Evolutionary conservation across 2,329 filamentous ascomycete genomes (phyloP).

Genomic region (Colletotrichum lupini): DNA sequence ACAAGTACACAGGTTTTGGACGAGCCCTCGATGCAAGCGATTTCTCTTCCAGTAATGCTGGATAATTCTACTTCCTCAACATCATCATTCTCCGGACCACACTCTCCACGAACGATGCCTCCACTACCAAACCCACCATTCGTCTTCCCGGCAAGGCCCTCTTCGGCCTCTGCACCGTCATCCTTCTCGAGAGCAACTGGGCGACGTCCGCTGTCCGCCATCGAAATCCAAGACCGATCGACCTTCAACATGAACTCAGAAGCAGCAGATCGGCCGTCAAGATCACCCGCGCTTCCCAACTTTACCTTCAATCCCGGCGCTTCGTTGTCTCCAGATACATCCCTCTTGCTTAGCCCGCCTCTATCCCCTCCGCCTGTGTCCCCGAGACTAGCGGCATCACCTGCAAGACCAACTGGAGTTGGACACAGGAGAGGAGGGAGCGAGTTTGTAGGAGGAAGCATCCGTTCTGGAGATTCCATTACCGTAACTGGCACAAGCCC

Average conservation of each 20-base stretch:
- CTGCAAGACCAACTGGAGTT: conserved; percentile 70
- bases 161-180: conserved; percentile 59
- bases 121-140: conserved; percentile 73
- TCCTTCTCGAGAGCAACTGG: conserved; percentile 60
- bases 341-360: conserved; percentile 63
- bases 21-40: conserved; percentile 38
- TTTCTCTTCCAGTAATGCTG: conserved; percentile 43
- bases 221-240: conserved; percentile 54
- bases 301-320: conserved; percentile 68
- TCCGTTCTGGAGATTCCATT: conserved; percentile 67
- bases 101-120: conserved; percentile 48
- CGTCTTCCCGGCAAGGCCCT: conserved; percentile 66
- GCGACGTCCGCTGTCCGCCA: conserved; percentile 64
- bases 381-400: conserved; percentile 61
- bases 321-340: conserved; percentile 46
- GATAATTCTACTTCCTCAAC: conserved; percentile 41
- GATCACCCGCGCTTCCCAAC: conserved; percentile 59
- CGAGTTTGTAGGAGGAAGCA: conserved; percentile 85
- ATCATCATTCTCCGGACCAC: conserved; percentile 40
- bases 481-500: conserved; percentile 76
- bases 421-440: conserved; percentile 85
- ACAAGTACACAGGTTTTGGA: conserved; percentile 30
- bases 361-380: conserved; percentile 60
- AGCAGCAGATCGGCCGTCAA: conserved; percentile 39
- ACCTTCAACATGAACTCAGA: conserved; percentile 45